A percentile compares a stretch with the other conserved stretches of the same genome.
Conservation (phyloP, 2,329 filamentous ascomycete genomes). For the Botrytis elliptica region DNA sequence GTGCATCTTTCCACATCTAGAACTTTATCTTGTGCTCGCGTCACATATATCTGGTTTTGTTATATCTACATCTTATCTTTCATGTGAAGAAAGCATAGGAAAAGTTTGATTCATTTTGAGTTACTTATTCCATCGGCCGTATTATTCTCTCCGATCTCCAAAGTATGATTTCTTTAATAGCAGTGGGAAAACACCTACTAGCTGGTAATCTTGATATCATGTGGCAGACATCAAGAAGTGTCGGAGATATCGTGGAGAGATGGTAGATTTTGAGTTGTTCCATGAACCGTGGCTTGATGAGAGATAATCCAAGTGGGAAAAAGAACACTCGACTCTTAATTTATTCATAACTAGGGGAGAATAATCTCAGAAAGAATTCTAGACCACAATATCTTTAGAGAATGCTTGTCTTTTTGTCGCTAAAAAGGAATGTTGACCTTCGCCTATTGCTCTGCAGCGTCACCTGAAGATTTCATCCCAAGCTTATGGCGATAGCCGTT, state of each 20-base stretch:
- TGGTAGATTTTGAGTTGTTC: neutral
- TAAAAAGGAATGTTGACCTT: neutral
- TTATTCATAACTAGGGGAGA: neutral
- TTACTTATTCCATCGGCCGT: neutral
- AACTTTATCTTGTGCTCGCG: neutral
- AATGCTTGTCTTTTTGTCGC: neutral
- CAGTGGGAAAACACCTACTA: neutral
- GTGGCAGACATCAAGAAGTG: neutral
- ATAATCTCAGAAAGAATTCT: accelerated
- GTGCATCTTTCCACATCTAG: neutral
- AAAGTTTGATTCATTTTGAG: neutral
- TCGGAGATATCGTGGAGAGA: neutral
- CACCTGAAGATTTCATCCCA: neutral
- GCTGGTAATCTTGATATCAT: neutral
- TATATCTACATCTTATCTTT: neutral
- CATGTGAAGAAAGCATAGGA: neutral
- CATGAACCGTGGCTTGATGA: neutral
- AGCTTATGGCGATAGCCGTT: neutral
- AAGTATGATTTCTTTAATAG: neutral
- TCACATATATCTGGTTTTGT: neutral
- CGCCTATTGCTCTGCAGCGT: neutral
- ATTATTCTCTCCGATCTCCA: too few relatives aligned
- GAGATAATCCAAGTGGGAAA: neutral
- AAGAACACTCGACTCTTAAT: neutral
- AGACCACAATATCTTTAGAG: neutral